phyloP scores from a whole-genome alignment of 179 eudicot genomes.

The Corrigiola litoralis region DNA sequence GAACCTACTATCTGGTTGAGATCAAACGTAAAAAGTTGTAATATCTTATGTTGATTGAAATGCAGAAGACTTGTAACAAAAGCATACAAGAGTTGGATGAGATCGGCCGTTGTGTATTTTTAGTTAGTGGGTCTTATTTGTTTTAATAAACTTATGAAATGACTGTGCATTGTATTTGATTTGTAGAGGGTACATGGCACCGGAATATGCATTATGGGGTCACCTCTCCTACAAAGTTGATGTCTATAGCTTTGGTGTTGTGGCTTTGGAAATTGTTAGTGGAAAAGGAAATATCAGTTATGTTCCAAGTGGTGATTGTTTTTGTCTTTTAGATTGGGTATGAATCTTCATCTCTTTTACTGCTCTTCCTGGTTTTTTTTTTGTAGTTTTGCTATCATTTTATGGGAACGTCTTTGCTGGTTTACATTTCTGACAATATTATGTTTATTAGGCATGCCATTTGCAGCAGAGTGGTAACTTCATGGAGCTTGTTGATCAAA shows the following conservation, averaged over 20 bases:
- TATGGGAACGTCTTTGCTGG: background rate
- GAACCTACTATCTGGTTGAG: too few species aligned
- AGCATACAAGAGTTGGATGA: background rate
- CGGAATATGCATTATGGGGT: slow-evolving; percentile 40
- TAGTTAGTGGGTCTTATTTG: background rate
- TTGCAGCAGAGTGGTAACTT: slow-evolving; percentile 26
- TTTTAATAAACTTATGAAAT: background rate
- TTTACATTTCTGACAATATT: background rate
- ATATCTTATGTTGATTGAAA: too few species aligned
- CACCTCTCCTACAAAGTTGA: slow-evolving; percentile 33
- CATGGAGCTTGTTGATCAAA: slow-evolving; percentile 31
- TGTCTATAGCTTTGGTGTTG: slow-evolving; percentile 32
- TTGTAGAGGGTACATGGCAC: slow-evolving; percentile 35
- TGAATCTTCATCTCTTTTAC: background rate
- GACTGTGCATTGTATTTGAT: background rate
- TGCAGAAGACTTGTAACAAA: background rate
- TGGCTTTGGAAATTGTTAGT: slow-evolving; percentile 30
- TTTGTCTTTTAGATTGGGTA: slow-evolving; percentile 37
- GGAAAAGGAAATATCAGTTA: slow-evolving; percentile 31
- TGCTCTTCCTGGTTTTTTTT: background rate
- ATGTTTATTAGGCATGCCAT: slow-evolving; percentile 19
- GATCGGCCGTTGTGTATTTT: background rate
- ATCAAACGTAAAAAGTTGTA: too few species aligned
- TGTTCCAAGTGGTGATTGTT: slow-evolving; percentile 26
- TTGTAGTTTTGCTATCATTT: background rate